A percentile compares a stretch with the other conserved stretches of the same genome.
These are phyloP conservation scores for Ramaria sp. DNA, from an alignment of 768 basidiomycete species.

Conservation along the genomic window DNA sequence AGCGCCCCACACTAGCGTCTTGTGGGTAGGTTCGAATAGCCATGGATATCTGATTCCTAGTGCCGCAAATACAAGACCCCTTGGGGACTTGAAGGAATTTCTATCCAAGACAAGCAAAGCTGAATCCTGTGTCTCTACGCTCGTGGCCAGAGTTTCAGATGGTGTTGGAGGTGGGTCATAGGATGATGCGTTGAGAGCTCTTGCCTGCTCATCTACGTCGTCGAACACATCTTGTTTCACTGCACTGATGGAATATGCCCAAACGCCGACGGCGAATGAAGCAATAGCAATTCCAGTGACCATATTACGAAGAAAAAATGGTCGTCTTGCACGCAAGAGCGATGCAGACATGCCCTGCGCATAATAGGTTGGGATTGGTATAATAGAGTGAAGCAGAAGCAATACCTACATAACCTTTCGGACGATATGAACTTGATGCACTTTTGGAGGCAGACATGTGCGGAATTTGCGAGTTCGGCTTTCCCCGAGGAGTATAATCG, in stretches of 20 bases:
- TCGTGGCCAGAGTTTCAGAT: not conserved
- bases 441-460: not conserved
- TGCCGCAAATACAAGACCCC: slow-evolving; percentile 34
- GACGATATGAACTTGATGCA: slow-evolving; percentile 36
- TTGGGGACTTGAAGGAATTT: slow-evolving; percentile 9
- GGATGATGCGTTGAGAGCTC: slow-evolving; percentile 26
- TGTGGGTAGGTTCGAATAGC: slow-evolving; percentile 47
- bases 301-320: slow-evolving; percentile 70
- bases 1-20: slow-evolving; percentile 64
- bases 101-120: not conserved
- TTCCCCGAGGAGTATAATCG: too few species aligned
- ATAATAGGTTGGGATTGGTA: slow-evolving; percentile 6
- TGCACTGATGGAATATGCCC: slow-evolving; percentile 87
- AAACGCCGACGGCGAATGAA: slow-evolving; percentile 71
- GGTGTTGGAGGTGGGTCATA: not conserved
- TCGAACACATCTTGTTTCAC: slow-evolving; percentile 92
- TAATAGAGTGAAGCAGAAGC: slow-evolving; percentile 4
- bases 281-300: slow-evolving; percentile 64
- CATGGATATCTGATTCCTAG: slow-evolving; percentile 33
- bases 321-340: slow-evolving; percentile 76
- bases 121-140: not conserved
- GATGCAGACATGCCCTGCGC: slow-evolving; percentile 78
- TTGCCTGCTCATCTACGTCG: slow-evolving; percentile 73
- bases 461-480: too few species aligned
- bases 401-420: slow-evolving; percentile 35